Percentiles rank a stretch among this genome's conserved stretches.
phyloP scores from a whole-genome alignment of 163 green algal genomes.

The Chloromonas sp. region DNA sequence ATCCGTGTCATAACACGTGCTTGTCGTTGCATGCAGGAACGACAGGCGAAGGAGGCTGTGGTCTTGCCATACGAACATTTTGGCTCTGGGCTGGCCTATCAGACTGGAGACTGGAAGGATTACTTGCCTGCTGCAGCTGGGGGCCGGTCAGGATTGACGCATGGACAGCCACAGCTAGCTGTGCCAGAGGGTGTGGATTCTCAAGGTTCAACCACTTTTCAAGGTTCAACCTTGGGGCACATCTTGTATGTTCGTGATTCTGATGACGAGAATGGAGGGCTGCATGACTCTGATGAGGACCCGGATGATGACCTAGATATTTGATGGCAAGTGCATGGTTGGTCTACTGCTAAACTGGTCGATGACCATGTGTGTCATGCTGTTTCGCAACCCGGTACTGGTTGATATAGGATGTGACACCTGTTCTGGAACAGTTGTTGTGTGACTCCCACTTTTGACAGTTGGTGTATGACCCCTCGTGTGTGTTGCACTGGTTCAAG shows the following conservation, averaged over 20 bases:
- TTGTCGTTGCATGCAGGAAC: conserved; percentile 30
- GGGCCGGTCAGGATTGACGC: conserved; percentile 7
- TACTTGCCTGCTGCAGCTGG: conserved; percentile 60
- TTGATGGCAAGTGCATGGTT: neutral
- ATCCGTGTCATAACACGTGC: neutral
- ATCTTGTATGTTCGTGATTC: conserved; percentile 71
- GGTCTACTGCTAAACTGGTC: no score
- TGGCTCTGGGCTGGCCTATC: conserved; percentile 13
- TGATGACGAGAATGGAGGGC: conserved; percentile 40
- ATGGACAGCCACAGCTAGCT: neutral
- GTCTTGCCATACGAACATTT: conserved; percentile 63
- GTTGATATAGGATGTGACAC: no score
- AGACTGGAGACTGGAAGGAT: conserved; percentile 39
- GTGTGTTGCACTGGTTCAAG: no score
- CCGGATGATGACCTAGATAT: conserved; percentile 71
- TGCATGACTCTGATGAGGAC: conserved; percentile 70
- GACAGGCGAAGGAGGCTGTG: conserved; percentile 36
- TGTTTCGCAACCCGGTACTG: no score
- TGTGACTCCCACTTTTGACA: no score
- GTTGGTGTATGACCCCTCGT: no score
- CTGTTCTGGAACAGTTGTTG: no score
- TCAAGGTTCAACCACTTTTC: no score
- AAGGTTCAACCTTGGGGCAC: conserved; percentile 37
- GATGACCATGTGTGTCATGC: no score
- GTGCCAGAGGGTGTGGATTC: neutral